These are phyloP conservation scores for Corynascus novoguineensis DNA, from an alignment of 495 filamentous ascomycete genomes.

Conservation along the genomic window DNA sequence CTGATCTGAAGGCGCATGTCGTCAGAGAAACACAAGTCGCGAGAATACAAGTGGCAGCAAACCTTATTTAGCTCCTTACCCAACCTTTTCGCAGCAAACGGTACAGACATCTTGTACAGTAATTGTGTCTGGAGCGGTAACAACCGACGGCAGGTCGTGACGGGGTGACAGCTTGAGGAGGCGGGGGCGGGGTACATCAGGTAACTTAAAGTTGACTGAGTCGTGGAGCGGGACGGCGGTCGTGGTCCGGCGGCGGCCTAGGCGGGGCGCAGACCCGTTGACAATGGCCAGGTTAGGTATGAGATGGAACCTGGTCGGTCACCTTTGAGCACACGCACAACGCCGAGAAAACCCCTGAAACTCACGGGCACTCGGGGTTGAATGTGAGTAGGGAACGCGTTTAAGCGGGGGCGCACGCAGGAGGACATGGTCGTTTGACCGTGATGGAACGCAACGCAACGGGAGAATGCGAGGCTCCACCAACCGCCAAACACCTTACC, in stretches of 20 bases:
- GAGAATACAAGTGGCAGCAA: background rate
- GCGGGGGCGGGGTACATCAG: background rate
- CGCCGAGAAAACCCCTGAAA: background rate
- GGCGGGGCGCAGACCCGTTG: background rate
- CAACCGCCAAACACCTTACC: conserved; percentile 1
- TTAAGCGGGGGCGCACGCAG: background rate
- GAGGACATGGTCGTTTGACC: background rate
- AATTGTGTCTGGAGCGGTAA: background rate
- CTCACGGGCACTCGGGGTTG: background rate
- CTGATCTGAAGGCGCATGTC: conserved; percentile 42
- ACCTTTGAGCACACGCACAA: background rate
- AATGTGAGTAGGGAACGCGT: background rate
- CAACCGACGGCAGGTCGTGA: background rate
- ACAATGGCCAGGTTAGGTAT: background rate
- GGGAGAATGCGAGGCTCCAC: conserved; percentile 3
- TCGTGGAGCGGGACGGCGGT: background rate
- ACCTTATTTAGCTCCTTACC: conserved; percentile 51
- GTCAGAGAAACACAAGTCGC: background rate
- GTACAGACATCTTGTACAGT: conserved; percentile 31
- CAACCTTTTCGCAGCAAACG: conserved; percentile 46
- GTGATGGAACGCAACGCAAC: too few species aligned
- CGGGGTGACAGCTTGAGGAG: background rate
- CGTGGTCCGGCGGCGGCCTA: background rate
- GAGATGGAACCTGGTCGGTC: background rate
- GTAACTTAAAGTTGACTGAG: background rate